phyloP scores from a whole-genome alignment of 441 rosid genomes.

The Sinapis alba region DNA sequence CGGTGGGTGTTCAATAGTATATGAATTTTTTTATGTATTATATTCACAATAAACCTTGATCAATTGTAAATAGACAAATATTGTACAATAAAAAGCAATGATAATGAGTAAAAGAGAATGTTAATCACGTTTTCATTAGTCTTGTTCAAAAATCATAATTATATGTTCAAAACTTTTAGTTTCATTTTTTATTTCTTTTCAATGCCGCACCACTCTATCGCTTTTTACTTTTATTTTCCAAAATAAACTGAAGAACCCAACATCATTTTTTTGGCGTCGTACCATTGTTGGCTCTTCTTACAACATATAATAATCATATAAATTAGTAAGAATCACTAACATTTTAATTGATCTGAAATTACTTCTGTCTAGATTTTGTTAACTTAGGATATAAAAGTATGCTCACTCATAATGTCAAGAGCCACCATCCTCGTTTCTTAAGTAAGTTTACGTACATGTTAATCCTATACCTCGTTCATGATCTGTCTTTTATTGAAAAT shows the following conservation, averaged over 20 bases:
- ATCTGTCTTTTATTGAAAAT: background rate
- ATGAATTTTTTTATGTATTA: conserved; percentile 14
- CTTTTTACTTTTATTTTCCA: conserved; percentile 1
- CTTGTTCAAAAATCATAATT: conserved; percentile 27
- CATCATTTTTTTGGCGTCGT: conserved; percentile 20
- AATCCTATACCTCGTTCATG: background rate
- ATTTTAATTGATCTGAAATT: background rate
- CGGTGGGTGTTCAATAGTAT: conserved; percentile 25
- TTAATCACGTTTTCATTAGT: conserved; percentile 11
- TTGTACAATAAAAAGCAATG: conserved; percentile 24
- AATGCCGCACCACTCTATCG: conserved; percentile 12
- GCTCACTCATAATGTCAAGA: background rate
- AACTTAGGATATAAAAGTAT: background rate
- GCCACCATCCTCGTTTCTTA: background rate
- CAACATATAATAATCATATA: conserved; percentile 25
- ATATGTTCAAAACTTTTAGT: background rate
- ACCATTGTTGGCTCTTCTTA: conserved; percentile 26
- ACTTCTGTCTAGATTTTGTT: background rate
- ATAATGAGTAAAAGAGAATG: conserved; percentile 24
- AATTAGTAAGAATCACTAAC: conserved; percentile 16
- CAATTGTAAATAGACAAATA: conserved; percentile 33
- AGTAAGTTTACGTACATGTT: background rate
- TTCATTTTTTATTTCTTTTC: conserved; percentile 9
- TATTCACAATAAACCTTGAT: conserved; percentile 21
- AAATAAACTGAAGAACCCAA: conserved; percentile 15